Evolutionary conservation across 441 rosid genomes (phyloP), one percentile per base, ranked within the genome.

Genomic region (Erysimum cheiri): DNA sequence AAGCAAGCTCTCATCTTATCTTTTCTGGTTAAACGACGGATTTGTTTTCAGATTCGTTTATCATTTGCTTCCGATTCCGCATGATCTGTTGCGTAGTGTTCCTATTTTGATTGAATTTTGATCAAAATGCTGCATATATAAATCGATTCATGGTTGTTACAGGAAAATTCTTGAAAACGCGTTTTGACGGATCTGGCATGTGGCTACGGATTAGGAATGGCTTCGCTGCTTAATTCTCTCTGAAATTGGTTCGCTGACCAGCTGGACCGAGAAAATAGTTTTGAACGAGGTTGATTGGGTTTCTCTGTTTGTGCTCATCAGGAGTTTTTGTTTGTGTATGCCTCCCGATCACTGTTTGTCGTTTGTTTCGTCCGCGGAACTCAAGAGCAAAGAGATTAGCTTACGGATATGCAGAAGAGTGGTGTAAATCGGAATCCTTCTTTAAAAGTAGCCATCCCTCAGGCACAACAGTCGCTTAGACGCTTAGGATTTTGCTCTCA

Each of bases 401-500:
- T 35, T 60, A 55, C 65, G 60, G 82, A 82, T 75, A 86, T 85
- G 94, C 88, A 77, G 78, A 83, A 83, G 80, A 81, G 77, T 62
- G 87, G 80, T 9, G 81, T 85, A 2, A 77, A 81, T 55, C 75
- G 75, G 73, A 76, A 43, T 14, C 67, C 80, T 65, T 71, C 72
- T 28, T 68, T 77, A 32, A 67, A 1, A 62, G 73, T 77, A 57
- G 46, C 70, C 3, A 72, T 73, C 41, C 74, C 87, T 12, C 80
- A 81, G 70, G 84, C 86, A 35, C 88, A 80, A 77, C 96, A 88
- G 84, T 81, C 97, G 29, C 73, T 82, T 33, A 84, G 89, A 77
- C 88, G 98, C 57, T 77, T 95, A 86, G 92, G 99, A 12, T 85
- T 89, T 80, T 95, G 96, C 77, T 84, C 93, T 8, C 97, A 88